Base-by-base conservation (phyloP, 805 yeast species). In the Wickerhamiella qilinensis region DNA sequence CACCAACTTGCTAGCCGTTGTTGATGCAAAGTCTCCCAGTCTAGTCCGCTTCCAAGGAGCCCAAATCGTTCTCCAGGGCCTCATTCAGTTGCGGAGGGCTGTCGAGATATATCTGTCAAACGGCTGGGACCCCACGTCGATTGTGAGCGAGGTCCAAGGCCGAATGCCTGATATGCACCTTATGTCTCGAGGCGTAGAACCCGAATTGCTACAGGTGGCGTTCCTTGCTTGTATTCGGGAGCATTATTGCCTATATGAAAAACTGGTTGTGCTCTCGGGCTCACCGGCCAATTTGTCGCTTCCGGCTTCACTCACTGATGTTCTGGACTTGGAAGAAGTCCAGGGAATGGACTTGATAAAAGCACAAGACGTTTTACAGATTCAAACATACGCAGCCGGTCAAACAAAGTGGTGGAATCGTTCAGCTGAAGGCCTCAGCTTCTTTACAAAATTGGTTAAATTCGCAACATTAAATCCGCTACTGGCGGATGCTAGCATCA, bases 341-440 rank as follows among this genome's bases (percentile, higher is more conserved):
- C 17, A 16, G 9, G 55, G 55, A 3, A 40, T 53, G 9, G 43
- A 44, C 15, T 44, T 50, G 3, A 40, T 53, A 3, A 48, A 47
- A 30, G 50, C 52, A 4, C 46, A 51, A 38, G 65, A 67, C 34
- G 72, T 71, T 42, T 62, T 85, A 44, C 75, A 74, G 42, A 59
- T 77, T 11, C 82, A 74, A 45, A 71, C 75, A 17, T 62, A 62
- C 12, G 63, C 68, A 8, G 61, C 64, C 12, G 56, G 68, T 3
- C 73, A 69, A 37, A 65, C 74, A 24, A 81, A 76, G 56, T 86
- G 94, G 94, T 85, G 91, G 85, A 77, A 71, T 51, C 60, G 68
- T 20, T 43, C 65, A 2, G 46, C 51, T 22, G 63, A 60, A 5
- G 50, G 58, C 1, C 64, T 67, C 39, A 75, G 93, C 1, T 60